phyloP scores from a whole-genome alignment of 2,329 filamentous ascomycete genomes.

The Pseudogymnoascus sp. region DNA sequence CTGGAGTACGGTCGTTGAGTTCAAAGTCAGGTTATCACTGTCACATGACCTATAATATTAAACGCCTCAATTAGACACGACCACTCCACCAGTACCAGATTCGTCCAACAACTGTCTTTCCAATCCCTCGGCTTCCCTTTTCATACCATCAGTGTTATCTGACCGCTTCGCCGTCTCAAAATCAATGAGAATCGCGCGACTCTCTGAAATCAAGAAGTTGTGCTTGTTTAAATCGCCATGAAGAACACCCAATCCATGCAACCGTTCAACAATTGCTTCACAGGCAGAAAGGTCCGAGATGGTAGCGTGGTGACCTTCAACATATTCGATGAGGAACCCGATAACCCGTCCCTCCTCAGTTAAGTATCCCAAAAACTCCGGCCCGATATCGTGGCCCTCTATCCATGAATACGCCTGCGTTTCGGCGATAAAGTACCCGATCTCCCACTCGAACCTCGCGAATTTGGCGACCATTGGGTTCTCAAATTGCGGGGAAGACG shows the following conservation, averaged over 20 bases:
- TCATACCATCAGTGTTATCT: slow-evolving; percentile 9
- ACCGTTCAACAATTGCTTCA: slow-evolving; percentile 21
- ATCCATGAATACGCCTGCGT: slow-evolving; percentile 21
- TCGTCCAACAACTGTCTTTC: slow-evolving; percentile 12
- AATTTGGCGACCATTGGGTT: slow-evolving; percentile 20
- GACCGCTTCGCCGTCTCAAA: slow-evolving; percentile 26
- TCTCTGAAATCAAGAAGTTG: slow-evolving; percentile 31
- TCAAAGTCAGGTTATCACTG: too few relatives aligned
- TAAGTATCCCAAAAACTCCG: slow-evolving; percentile 29
- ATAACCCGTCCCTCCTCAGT: slow-evolving; percentile 28
- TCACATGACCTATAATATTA: too few relatives aligned
- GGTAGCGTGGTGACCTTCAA: slow-evolving; percentile 25
- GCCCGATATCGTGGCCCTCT: slow-evolving; percentile 24
- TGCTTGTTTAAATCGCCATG: slow-evolving; percentile 33
- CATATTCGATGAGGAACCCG: slow-evolving; percentile 28
- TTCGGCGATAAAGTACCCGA: slow-evolving; percentile 13
- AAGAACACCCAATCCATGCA: slow-evolving; percentile 31
- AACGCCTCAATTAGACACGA: not conserved
- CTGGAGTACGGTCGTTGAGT: too few relatives aligned
- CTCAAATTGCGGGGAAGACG: slow-evolving; percentile 16
- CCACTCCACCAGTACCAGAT: slow-evolving; percentile 11
- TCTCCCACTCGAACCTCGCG: slow-evolving; percentile 17
- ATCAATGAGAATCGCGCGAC: slow-evolving; percentile 27
- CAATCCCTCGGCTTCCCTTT: slow-evolving; percentile 13
- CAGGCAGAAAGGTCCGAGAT: slow-evolving; percentile 27